Conservation (phyloP, 2,329 filamentous ascomycete species). For the Epichloe elymi region DNA sequence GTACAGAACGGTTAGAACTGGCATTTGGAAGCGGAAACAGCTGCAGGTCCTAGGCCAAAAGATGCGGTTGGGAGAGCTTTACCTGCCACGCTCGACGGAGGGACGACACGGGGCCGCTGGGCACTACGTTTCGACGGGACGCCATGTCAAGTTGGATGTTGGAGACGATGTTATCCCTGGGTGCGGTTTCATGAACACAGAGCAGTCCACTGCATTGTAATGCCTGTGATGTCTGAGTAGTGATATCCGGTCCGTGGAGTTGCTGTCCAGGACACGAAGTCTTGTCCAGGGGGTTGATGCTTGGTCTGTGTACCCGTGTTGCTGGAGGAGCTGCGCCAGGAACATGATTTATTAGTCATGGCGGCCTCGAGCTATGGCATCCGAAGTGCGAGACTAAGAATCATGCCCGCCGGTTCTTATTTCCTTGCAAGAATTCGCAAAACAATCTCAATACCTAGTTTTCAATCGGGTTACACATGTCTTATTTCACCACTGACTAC, state of each 20-base stretch:
- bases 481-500: no score
- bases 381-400: no score
- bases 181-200: not conserved
- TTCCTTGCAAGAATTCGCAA: no score
- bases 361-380: no score
- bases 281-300: not conserved
- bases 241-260: not conserved
- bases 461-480: no score
- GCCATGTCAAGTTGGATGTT: not conserved
- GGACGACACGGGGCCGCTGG: not conserved
- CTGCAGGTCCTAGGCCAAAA: not conserved
- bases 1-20: not conserved
- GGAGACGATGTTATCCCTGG: not conserved
- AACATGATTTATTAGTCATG: no score
- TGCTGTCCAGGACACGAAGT: not conserved
- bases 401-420: no score
- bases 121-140: not conserved
- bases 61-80: not conserved
- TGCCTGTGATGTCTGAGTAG: not conserved
- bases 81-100: slow-evolving; percentile 6
- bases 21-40: not conserved
- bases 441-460: no score
- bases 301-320: no score
- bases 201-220: not conserved
- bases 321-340: no score